phyloP scores from a whole-genome alignment of 169 alveolate genomes.

The Cryptosporidium andersoni region DNA sequence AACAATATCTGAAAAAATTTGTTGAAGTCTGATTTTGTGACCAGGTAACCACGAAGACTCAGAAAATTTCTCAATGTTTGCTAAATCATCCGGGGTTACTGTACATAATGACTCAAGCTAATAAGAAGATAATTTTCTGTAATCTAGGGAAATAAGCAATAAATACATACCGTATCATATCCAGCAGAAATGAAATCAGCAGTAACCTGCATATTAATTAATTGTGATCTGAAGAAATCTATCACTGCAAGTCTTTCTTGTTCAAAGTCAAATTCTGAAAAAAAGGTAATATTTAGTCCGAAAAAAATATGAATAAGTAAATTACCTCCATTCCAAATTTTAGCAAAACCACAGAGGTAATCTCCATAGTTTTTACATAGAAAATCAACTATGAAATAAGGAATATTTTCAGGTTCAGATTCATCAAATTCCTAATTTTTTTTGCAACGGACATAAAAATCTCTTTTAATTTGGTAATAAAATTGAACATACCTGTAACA shows the following conservation, averaged over 20 bases:
- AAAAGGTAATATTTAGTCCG: background rate
- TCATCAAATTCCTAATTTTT: constrained; percentile 54
- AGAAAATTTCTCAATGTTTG: constrained; percentile 50
- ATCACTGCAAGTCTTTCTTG: constrained; percentile 69
- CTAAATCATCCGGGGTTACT: constrained; percentile 46
- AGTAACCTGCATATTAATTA: constrained; percentile 38
- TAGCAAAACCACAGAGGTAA: constrained; percentile 48
- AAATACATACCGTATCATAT: constrained; percentile 53
- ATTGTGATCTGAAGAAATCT: constrained; percentile 66
- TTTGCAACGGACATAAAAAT: no score
- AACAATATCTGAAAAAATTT: constrained; percentile 48
- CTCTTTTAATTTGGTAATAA: no score
- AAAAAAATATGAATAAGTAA: background rate
- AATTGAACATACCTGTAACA: constrained; percentile 37
- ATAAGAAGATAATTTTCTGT: background rate
- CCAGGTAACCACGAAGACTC: constrained; percentile 61
- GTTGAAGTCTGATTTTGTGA: constrained; percentile 67
- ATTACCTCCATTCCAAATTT: constrained; percentile 66
- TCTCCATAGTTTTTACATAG: constrained; percentile 67
- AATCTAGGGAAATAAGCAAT: background rate
- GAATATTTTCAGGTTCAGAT: constrained; percentile 62
- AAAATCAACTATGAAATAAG: constrained; percentile 69
- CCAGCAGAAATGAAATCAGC: constrained; percentile 63
- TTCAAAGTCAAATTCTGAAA: constrained; percentile 59
- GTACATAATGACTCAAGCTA: constrained; percentile 65